These are phyloP conservation scores for Salix arbutifolia DNA, from an alignment of 345 rosid genomes.

Conservation along the genomic window DNA sequence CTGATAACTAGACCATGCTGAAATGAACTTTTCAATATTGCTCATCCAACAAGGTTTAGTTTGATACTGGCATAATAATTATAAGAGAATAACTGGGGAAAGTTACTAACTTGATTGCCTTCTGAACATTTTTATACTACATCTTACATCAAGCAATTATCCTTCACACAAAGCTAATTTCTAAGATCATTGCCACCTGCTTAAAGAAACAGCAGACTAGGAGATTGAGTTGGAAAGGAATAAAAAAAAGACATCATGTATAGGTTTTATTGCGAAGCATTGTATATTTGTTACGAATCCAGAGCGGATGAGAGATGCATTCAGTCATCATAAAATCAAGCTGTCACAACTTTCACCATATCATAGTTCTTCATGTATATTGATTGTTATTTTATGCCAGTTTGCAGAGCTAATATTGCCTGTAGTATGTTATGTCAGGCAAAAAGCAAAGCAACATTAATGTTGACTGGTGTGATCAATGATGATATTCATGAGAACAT, in stretches of 20 bases:
- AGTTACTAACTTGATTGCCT: neutral
- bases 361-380: neutral
- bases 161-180: neutral
- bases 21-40: neutral
- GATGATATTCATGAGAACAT: slow-evolving; percentile 71
- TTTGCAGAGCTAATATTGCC: slow-evolving; percentile 44
- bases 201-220: neutral
- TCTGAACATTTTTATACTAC: neutral
- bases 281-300: neutral
- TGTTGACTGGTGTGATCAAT: slow-evolving; percentile 55
- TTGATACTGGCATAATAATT: neutral
- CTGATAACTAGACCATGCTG: neutral
- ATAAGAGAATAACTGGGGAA: too few relatives aligned
- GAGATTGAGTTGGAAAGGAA: neutral
- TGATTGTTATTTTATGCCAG: neutral
- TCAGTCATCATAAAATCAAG: neutral
- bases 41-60: neutral
- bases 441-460: slow-evolving; percentile 71
- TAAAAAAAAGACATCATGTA: neutral
- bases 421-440: slow-evolving; percentile 72
- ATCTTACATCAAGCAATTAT: neutral
- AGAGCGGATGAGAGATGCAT: neutral
- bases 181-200: neutral
- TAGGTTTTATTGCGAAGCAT: neutral
- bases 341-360: neutral